A percentile compares a stretch with the other conserved stretches of the same genome.
phyloP scores from a whole-genome alignment of 164 flowering plant species.

The Nymphaea thermarum region DNA sequence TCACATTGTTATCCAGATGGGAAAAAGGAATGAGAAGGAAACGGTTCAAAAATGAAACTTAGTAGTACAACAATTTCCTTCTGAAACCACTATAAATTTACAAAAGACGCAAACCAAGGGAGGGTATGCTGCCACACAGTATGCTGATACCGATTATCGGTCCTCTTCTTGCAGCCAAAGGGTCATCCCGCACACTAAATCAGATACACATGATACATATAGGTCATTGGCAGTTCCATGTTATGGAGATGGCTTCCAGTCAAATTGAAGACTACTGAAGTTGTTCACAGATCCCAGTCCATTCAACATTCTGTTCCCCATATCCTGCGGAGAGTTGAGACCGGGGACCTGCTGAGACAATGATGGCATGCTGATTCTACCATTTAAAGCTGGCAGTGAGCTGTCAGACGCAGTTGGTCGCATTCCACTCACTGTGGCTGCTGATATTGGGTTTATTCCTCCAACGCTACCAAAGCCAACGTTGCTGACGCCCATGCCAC shows the following conservation, averaged over 20 bases:
- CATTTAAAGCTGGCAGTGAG: conserved; percentile 42
- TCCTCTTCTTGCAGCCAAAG: neutral
- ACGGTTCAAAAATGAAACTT: neutral
- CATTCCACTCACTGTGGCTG: conserved; percentile 38
- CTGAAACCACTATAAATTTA: neutral
- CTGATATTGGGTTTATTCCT: conserved; percentile 39
- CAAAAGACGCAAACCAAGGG: neutral
- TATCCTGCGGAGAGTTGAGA: conserved; percentile 58
- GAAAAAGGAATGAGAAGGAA: too few relatives aligned
- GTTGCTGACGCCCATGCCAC: conserved; percentile 30
- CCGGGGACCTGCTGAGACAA: conserved; percentile 40
- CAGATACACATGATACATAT: neutral
- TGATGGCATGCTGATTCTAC: conserved; percentile 46
- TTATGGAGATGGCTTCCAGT: conserved; percentile 75
- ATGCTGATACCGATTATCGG: neutral
- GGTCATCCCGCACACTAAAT: neutral
- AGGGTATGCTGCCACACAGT: too few relatives aligned
- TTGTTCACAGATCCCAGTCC: conserved; percentile 75
- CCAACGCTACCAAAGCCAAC: conserved; percentile 41
- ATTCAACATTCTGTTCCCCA: conserved; percentile 56
- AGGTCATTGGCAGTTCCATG: neutral
- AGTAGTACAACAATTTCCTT: neutral
- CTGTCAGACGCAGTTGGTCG: conserved; percentile 52
- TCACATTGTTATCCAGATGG: neutral
- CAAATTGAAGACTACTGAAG: conserved; percentile 71